A percentile compares a stretch with the other conserved stretches of the same genome.
These are phyloP conservation scores for Pyrus betulifolia DNA, from an alignment of 306 rosid species.

Conservation along the genomic window DNA sequence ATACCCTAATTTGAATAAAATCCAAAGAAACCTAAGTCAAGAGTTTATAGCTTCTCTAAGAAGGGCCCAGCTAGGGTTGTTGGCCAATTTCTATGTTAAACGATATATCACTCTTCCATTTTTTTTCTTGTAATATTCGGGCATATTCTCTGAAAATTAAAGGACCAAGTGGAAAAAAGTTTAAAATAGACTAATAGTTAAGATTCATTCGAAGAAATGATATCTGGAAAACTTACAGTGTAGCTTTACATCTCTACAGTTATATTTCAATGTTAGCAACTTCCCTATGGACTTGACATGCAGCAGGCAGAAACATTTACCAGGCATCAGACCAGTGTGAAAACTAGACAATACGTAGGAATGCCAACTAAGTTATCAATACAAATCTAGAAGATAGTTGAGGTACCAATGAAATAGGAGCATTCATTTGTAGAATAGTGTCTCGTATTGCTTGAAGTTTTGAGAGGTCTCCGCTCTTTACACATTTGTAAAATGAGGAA, in stretches of 20 bases:
- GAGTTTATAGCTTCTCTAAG: too few species aligned
- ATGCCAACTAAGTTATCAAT: background rate
- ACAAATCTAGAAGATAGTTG: background rate
- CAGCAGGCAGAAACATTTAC: background rate
- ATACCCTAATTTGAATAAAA: too few species aligned
- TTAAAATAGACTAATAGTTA: background rate
- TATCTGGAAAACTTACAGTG: background rate
- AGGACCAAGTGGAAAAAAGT: background rate
- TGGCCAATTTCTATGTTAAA: too few species aligned
- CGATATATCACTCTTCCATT: background rate
- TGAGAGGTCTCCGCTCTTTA: conserved; percentile 13
- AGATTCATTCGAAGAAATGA: background rate
- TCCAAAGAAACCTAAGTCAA: too few species aligned
- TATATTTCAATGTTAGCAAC: background rate
- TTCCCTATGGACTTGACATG: background rate
- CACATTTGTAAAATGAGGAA: conserved; percentile 6
- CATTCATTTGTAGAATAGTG: conserved; percentile 19
- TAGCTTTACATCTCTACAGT: background rate
- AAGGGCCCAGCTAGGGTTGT: too few species aligned
- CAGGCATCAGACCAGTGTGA: background rate
- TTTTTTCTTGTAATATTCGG: background rate
- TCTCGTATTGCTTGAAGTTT: conserved; percentile 27
- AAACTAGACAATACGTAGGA: background rate
- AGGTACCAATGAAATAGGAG: conserved; percentile 24
- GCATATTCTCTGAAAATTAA: background rate